Percentiles rank a stretch among this genome's conserved stretches.
Evolutionary conservation across 108 stramenopile genomes (phyloP).

Genomic region (Skeletonema grethae): DNA sequence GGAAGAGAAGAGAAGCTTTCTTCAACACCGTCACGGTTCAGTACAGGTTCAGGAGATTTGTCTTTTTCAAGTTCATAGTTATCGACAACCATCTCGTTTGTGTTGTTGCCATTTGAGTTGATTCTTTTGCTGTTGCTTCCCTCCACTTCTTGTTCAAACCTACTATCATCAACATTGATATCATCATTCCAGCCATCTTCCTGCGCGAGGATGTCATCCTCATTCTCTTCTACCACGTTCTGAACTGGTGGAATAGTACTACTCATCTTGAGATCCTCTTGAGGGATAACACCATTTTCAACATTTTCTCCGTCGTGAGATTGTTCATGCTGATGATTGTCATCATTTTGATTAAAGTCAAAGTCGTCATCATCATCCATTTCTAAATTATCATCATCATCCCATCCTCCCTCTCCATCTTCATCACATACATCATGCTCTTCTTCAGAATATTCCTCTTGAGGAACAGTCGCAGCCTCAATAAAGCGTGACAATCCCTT

Average conservation of each 20-base stretch:
- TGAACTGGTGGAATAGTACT: not conserved
- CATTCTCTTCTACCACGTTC: not conserved
- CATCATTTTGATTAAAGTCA: slow-evolving; percentile 4
- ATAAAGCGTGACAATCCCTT: slow-evolving; percentile 45
- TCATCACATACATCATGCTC: slow-evolving; percentile 13
- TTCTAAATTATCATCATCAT: slow-evolving; percentile 25
- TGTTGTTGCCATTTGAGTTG: not conserved
- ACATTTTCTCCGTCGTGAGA: not conserved
- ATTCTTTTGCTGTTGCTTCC: not conserved
- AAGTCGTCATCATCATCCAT: not conserved
- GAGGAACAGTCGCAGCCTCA: slow-evolving; percentile 43
- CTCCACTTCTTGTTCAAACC: not conserved
- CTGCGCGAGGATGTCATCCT: not conserved
- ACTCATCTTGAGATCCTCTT: not conserved
- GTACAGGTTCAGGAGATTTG: slow-evolving; percentile 42
- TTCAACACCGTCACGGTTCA: not conserved
- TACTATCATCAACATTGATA: not conserved
- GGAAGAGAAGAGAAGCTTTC: slow-evolving; percentile 9
- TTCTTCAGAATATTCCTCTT: slow-evolving; percentile 4
- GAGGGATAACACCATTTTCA: not conserved
- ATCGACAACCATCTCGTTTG: not conserved
- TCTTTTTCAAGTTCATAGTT: slow-evolving; percentile 33
- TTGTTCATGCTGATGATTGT: not conserved
- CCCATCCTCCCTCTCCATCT: slow-evolving; percentile 18
- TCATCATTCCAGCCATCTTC: slow-evolving; percentile 13